Evolutionary conservation across 192 early-diverging fungal genomes (phyloP), one percentile per base, ranked within the genome.

Genomic region (Linnemannia zychae): DNA sequence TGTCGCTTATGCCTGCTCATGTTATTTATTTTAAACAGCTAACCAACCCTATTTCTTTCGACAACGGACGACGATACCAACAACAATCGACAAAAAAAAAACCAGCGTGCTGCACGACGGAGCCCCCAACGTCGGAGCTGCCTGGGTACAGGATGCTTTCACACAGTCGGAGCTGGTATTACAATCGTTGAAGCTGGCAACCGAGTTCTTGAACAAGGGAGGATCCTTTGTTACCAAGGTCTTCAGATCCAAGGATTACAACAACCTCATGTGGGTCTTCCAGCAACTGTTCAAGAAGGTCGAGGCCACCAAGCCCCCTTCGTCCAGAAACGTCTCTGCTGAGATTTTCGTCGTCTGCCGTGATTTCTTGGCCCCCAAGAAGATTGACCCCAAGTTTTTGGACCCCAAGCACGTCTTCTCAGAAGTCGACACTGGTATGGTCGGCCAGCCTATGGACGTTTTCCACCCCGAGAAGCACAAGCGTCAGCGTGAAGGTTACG

Each of bases 291-390:
- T 99, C 89, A 89, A 90, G 63, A 97, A 94, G 75, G 98, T 99
- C 74, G 98, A 99, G 88, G 98, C 98, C 1, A 99, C 98, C 38
- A 99, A 99, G 87, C 98, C 98, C 40, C 94, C 96, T 67, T 97
- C 97, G 48, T 99, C 98, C 47, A 93, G 98, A 90, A 97, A 96
- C 71, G 98, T 99, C 16, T 99, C 98, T 68, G 98, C 98, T 11
- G 98, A 99, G 94, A 99, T 99, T 77, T 99, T 98, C 90, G 97
- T 99, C 36, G 97, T 99, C 11, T 99, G 98, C 90, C 90, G 93
- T 36, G 97, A 96, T 75, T 99, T 93, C 87, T 90, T 96, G 87
- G 97, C 97, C 0, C 97, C 97, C 53, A 97, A 97, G 87, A 96
- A 96, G 87, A 96, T 99, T 84, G 98, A 99, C 88, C 95, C 97